These are phyloP conservation scores for Penicillium roqueforti DNA, from an alignment of 495 filamentous ascomycete species.

Conservation along the genomic window DNA sequence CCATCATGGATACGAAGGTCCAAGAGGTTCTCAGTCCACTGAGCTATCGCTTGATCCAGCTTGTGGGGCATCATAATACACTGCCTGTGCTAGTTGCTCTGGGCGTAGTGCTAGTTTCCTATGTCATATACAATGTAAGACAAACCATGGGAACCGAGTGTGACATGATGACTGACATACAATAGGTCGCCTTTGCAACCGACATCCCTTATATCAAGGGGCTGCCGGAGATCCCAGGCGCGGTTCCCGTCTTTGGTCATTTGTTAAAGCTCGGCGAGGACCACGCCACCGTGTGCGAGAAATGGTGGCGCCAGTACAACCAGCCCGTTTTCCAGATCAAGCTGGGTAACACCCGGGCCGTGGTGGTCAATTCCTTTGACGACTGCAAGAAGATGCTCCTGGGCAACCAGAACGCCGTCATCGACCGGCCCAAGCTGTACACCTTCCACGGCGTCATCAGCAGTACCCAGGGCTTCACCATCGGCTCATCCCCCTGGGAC, in stretches of 20 bases:
- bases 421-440: slow-evolving; percentile 46
- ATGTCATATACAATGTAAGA: no score
- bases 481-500: slow-evolving; percentile 47
- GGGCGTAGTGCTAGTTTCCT: no score
- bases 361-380: slow-evolving; percentile 47
- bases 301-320: slow-evolving; percentile 50
- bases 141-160: no score
- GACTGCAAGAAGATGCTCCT: slow-evolving; percentile 45
- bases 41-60: no score
- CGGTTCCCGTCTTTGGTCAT: slow-evolving; percentile 49
- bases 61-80: no score
- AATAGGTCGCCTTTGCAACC: slow-evolving; percentile 15
- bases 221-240: slow-evolving; percentile 49
- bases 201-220: slow-evolving; percentile 47
- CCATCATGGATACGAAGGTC: no score
- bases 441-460: slow-evolving; percentile 49
- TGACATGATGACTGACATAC: no score
- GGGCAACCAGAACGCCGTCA: slow-evolving; percentile 43
- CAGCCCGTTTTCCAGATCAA: slow-evolving; percentile 53
- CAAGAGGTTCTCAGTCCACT: no score
- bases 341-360: slow-evolving; percentile 49
- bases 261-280: slow-evolving; percentile 53
- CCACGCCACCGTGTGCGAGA: slow-evolving; percentile 50
- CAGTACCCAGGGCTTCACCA: slow-evolving; percentile 44
- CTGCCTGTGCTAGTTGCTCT: no score